Base-by-base conservation (phyloP, 306 rosid genomes). In the Delonix regia region DNA sequence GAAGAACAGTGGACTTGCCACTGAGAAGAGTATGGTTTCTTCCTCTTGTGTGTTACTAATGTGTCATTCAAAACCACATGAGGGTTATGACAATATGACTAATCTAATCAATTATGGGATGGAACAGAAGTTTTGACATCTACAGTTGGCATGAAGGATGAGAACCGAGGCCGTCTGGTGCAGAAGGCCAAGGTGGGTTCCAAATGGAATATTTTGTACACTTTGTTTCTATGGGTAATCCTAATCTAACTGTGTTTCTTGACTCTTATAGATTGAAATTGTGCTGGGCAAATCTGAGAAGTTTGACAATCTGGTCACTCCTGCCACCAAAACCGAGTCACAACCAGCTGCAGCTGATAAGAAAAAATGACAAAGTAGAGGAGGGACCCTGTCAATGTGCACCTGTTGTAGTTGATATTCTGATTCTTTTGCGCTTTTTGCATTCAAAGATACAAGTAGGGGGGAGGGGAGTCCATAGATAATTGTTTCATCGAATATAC, bases 1-100 rank as follows among this genome's bases (percentile, higher is more conserved):
- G 86, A 94, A 94, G 92, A 92, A 92, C 89, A 94, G 88, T 69
- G 97, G 97, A 74, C 78, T 94, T 78, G 97, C 97, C 76, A 88
- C 89, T 13, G 97, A 94, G 86, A 90, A 89, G 87, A 94, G 99
- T 94, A 86, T 84, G 87, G 30, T 45, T 75, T 41, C 13, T 44
- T 30, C 36, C 14, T 39, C 19, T 24, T 61, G 8, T 48, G 81
- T 60, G 12, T 18, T 8, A 19, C 19, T 25, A 34, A 28, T 48
- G 10, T 55, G 67, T 47, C 55, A 65, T 60, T 51, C 30, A 49
- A 27, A 59, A 60, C n/a, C n/a, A n/a, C n/a, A n/a, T 47, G 78
- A 45, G 60, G 47, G 1, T 56, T 34, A 67, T 76, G 41, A 42
- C 64, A 63, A 64, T 34, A 67, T 76, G 41, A 42, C 64, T 68